phyloP scores from a whole-genome alignment of 164 flowering plant species.

The Chimonanthus salicifolius region DNA sequence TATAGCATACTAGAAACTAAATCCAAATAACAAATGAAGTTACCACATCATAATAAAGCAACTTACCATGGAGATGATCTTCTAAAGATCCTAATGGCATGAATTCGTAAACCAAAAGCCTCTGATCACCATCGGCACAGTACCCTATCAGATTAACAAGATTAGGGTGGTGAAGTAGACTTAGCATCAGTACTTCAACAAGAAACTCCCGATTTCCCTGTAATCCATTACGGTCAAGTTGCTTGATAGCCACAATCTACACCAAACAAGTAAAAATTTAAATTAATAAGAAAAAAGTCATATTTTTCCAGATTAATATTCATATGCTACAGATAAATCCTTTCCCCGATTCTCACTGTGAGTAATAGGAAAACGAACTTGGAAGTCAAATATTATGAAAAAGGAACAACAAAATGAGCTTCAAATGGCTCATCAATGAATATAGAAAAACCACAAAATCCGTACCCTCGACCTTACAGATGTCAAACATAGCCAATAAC shows the following conservation, averaged over 20 bases:
- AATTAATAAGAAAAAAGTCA: too few relatives aligned
- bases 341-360: neutral
- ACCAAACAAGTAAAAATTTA: conserved; percentile 6
- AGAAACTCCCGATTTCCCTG: conserved; percentile 78
- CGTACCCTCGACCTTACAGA: neutral
- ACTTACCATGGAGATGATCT: conserved; percentile 69
- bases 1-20: neutral
- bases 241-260: conserved; percentile 84
- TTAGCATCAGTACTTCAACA: conserved; percentile 65
- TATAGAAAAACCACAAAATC: neutral
- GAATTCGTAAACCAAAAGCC: conserved; percentile 76
- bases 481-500: too few relatives aligned
- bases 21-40: neutral
- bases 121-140: conserved; percentile 76
- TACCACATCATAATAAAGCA: neutral
- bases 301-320: neutral
- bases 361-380: too few relatives aligned
- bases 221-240: conserved; percentile 64
- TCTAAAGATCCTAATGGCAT: conserved; percentile 87
- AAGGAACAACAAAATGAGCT: neutral
- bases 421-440: neutral
- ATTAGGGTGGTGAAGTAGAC: conserved; percentile 60
- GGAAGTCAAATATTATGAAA: too few relatives aligned
- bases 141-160: conserved; percentile 76
- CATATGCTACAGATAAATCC: neutral